A percentile compares a stretch with the other conserved stretches of the same genome.
Conservation (phyloP, 768 basidiomycete genomes). For the Calocybe cyanea region DNA sequence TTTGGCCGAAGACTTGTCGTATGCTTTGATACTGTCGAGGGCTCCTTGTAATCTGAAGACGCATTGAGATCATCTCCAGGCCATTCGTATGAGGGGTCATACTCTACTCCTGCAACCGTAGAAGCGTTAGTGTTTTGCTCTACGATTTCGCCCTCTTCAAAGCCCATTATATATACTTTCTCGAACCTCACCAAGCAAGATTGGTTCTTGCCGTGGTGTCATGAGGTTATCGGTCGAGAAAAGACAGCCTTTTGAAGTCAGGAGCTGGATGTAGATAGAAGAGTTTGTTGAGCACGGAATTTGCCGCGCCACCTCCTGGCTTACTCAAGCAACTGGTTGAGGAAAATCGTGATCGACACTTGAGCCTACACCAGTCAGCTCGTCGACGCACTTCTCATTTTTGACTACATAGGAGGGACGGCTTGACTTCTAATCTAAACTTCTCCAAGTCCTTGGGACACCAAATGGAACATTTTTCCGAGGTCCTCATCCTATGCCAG, state of each 20-base stretch:
- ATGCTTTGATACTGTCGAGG: conserved; percentile 5
- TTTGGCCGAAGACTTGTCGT: conserved; percentile 13
- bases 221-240: neutral
- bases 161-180: conserved; percentile 13
- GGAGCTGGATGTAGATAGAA: conserved; percentile 6
- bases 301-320: neutral
- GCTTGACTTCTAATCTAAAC: neutral
- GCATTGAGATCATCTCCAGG: conserved; percentile 34
- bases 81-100: conserved; percentile 61
- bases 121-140: conserved; percentile 9
- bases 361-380: too few relatives aligned
- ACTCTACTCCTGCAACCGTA: conserved; percentile 22
- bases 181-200: conserved; percentile 6
- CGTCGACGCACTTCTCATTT: too few relatives aligned
- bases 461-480: conserved; percentile 46
- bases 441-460: too few relatives aligned
- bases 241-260: conserved; percentile 2
- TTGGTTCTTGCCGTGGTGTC: conserved; percentile 2
- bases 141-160: conserved; percentile 28
- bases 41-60: conserved; percentile 2
- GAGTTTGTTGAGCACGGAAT: neutral
- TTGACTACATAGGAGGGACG: neutral
- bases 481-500: conserved; percentile 27
- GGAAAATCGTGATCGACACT: too few relatives aligned
- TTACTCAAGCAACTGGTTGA: too few relatives aligned